Conservation (phyloP, 2,329 filamentous ascomycete species). For the Zalaria obscura region DNA sequence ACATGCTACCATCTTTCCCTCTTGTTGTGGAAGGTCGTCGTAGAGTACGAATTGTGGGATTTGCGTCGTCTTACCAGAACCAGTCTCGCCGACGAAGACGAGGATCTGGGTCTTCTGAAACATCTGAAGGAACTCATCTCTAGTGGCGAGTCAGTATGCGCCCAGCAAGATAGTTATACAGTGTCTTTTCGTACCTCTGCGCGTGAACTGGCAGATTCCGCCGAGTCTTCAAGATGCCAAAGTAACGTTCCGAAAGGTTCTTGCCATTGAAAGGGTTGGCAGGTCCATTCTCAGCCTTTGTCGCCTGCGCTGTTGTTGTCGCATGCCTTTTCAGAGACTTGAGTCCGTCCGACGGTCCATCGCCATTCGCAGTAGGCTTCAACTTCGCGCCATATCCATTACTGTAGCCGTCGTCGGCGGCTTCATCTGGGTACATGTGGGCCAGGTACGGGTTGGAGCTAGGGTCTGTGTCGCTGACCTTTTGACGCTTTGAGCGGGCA, state of each 20-base stretch:
- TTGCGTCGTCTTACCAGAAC: constrained; percentile 98
- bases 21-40: constrained; percentile 81
- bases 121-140: constrained; percentile 81
- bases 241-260: constrained; percentile 69
- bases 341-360: constrained; percentile 23
- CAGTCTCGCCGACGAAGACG: constrained; percentile 96
- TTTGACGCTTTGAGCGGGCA: constrained; percentile 40
- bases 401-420: constrained; percentile 9
- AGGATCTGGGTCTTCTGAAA: constrained; percentile 93
- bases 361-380: constrained; percentile 13
- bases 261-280: constrained; percentile 74
- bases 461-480: constrained; percentile 38
- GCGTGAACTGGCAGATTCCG: constrained; percentile 82
- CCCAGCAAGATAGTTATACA: too few relatives aligned
- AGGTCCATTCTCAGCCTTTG: constrained; percentile 62
- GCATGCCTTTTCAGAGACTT: constrained; percentile 59
- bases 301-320: constrained; percentile 65
- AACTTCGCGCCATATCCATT: constrained; percentile 12
- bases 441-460: constrained; percentile 76
- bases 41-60: constrained; percentile 97
- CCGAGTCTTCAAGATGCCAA: constrained; percentile 72
- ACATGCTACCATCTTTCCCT: constrained; percentile 85
- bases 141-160: constrained; percentile 16
- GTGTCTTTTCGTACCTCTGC: constrained; percentile 63
- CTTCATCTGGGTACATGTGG: constrained; percentile 55